Evolutionary conservation across 257 asterid genomes (phyloP), one percentile per base, ranked within the genome.

Genomic region (Nicotiana sylvestris): DNA sequence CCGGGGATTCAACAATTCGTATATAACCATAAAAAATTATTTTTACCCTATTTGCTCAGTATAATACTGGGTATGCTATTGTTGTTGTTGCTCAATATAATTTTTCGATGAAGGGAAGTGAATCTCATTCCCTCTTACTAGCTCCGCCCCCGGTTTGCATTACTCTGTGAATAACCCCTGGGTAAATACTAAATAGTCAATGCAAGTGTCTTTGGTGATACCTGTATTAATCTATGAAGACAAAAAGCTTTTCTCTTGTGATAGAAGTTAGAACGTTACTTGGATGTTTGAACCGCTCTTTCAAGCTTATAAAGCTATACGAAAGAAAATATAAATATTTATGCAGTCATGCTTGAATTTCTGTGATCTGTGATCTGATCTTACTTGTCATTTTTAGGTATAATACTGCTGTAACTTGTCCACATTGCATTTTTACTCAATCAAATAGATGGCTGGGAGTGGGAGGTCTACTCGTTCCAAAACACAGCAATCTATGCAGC

Each of bases 371-470:
- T 15, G 62, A 15, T 1, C 21, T 11, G 10, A 15, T 76, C 46
- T 76, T 76, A 37, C 80, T 76, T 51, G 64, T 27, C 80, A 51
- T 76, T 61, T 61, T 27, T 27, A 51, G 80, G 46, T 2, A 35
- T 32, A 72, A 25, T 70, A 13, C 61, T 72, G 61, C 60, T 30
- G 37, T 85, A 39, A 56, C n/a, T 62, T 80, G 32, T 18, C 16
- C 53, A 64, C 21, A 66, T 66, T 55, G 3, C 83, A 81, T 80
- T 81, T 76, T 51, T 76, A 12, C 7, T 76, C 43, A 43, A 85
- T 81, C 78, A 86, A 81, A 66, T 81, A 90, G 93, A 94, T 94
- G 98, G 84, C 93, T 25, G 86, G 89, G 83, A 92, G 94, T 25
- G 85, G 89, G 84, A 91, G 94, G 81, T 30, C 91, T 66, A 86